These are phyloP conservation scores for Irpex sp. DNA, from an alignment of 1,284 basidiomycete genomes.

Conservation along the genomic window DNA sequence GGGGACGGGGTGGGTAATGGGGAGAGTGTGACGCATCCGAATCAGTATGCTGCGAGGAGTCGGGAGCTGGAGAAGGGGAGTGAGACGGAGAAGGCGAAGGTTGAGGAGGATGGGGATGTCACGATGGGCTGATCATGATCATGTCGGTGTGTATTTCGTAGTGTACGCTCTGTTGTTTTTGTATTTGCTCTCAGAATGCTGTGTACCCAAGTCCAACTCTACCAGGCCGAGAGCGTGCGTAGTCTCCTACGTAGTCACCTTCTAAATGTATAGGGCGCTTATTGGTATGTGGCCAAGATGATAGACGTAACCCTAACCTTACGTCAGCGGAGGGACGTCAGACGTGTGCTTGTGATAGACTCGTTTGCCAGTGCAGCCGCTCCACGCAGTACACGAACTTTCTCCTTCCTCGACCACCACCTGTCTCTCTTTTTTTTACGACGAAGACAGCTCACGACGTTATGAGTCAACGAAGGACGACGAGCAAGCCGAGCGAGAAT, in stretches of 20 bases:
- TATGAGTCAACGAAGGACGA: constrained; percentile 32
- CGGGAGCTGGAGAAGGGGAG: constrained; percentile 57
- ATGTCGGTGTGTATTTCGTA: no score
- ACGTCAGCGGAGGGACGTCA: constrained; percentile 2
- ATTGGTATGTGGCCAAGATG: no score
- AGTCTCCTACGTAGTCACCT: no score
- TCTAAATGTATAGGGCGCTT: no score
- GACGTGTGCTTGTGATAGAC: constrained; percentile 7
- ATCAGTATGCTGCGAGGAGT: constrained; percentile 75
- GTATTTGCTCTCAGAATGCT: background rate
- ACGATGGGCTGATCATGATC: constrained; percentile 22
- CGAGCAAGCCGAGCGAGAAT: constrained; percentile 11
- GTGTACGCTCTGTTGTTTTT: background rate
- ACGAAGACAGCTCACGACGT: background rate
- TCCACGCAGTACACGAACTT: constrained; percentile 5
- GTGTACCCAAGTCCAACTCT: constrained; percentile 40
- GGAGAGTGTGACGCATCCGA: constrained; percentile 93
- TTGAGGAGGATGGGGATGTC: constrained; percentile 32
- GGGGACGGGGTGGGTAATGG: constrained; percentile 87
- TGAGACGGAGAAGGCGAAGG: constrained; percentile 24
- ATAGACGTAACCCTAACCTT: constrained; percentile 3
- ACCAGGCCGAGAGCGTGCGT: no score
- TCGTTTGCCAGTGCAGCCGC: background rate
- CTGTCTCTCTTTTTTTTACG: background rate
- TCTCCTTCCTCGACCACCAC: background rate